phyloP scores from a whole-genome alignment of 805 yeast species.

The Ogataea minuta region DNA sequence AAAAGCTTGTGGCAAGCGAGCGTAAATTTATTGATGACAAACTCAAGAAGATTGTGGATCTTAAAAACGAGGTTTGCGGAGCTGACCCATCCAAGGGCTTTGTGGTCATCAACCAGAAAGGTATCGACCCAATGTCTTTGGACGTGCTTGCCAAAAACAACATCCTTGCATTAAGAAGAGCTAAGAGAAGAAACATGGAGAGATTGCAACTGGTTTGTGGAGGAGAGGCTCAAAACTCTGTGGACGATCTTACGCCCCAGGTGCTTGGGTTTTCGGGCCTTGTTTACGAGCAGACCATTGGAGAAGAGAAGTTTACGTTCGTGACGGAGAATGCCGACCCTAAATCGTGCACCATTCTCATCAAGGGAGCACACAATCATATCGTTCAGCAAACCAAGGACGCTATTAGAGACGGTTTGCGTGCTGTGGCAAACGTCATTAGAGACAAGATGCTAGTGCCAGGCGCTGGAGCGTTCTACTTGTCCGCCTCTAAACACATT shows the following conservation, averaged over 20 bases:
- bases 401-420: slow-evolving; percentile 94
- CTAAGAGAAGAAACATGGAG: slow-evolving; percentile 99
- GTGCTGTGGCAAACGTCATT: slow-evolving; percentile 90
- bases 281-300: slow-evolving; percentile 89
- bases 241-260: slow-evolving; percentile 81
- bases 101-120: slow-evolving; percentile 96
- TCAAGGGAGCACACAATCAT: slow-evolving; percentile 91
- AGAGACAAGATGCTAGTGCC: slow-evolving; percentile 85
- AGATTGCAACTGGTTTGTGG: slow-evolving; percentile 94
- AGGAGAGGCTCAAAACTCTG: slow-evolving; percentile 97
- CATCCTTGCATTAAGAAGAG: slow-evolving; percentile 93
- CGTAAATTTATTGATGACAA: slow-evolving; percentile 93
- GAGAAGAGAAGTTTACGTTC: slow-evolving; percentile 97
- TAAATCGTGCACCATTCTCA: slow-evolving; percentile 84
- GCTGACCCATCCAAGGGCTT: slow-evolving; percentile 70
- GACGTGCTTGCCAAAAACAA: slow-evolving; percentile 91
- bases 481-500: slow-evolving; percentile 74
- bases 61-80: slow-evolving; percentile 89
- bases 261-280: slow-evolving; percentile 86
- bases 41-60: slow-evolving; percentile 83
- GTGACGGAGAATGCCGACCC: slow-evolving; percentile 90
- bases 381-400: slow-evolving; percentile 90
- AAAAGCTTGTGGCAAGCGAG: slow-evolving; percentile 88
- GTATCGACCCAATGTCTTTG: slow-evolving; percentile 96
- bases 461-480: slow-evolving; percentile 95